Evolutionary conservation across 163 green algal species (phyloP), one percentile per base, ranked within the genome.

Genomic region (Chloroidium sp.): DNA sequence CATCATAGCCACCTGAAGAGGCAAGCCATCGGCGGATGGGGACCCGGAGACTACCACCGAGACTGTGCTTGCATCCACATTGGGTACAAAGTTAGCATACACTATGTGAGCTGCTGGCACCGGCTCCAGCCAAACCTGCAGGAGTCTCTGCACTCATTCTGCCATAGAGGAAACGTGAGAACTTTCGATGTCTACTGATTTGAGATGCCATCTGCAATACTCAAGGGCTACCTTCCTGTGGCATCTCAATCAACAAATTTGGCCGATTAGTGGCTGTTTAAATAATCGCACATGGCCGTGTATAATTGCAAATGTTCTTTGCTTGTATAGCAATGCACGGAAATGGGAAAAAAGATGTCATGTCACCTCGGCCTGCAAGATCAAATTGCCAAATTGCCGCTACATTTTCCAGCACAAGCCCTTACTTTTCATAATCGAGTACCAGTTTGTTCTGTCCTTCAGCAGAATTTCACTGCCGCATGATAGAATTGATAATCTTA

Each of bases 41-140:
- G 3, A 69, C 62, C 2, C 76, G 2, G 75, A 1, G 14, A 75
- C 62, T 2, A 62, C 75, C 10, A 80, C 14, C 12, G 14, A 12
- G 62, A 80, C 62, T 1, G 62, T 75, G 62, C 3, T 2, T 4
- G 61, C 64, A n/a, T 83, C 79, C 0, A 86, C 69, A 62, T 86
- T 69, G 58, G 82, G 82, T 1, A 83, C 60, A 8, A 83, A 10
- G 59, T 82, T 69, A 13, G 83, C 61, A 57, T 69, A 64, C 58
- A 74, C 74, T 58, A 86, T 75, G 59, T 80, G 74, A 1, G 79
- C 69, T 0, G 59, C 61, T 2, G 82, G 82, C 62, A 86, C 82
- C 69, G 76, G 80, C 67, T 77, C 60, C 12, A 79, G 64, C 74
- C 74, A 83, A 1, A 82, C 72, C 59, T 78, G 1, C 8, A 6